A percentile compares a stretch with the other conserved stretches of the same genome.
phyloP scores from a whole-genome alignment of 192 early-diverging fungal genomes.

The Coemansia sp. region DNA sequence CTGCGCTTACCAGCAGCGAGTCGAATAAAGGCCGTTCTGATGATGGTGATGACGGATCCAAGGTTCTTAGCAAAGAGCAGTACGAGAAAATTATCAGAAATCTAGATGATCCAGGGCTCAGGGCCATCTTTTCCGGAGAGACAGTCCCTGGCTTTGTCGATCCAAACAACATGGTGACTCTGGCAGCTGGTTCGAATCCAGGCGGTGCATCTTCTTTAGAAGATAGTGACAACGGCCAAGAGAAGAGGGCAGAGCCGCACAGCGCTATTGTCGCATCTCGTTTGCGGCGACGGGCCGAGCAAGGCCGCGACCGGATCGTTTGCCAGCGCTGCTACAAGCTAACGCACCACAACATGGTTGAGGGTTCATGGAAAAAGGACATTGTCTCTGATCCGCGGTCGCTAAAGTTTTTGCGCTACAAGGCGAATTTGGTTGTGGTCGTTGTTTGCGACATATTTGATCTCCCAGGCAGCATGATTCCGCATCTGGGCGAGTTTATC shows the following conservation, averaged over 20 bases:
- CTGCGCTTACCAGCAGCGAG: constrained; percentile 1
- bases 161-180: constrained; percentile 16
- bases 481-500: constrained; percentile 55
- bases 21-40: neutral
- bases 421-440: constrained; percentile 56
- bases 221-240: neutral
- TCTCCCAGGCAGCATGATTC: constrained; percentile 63
- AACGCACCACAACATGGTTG: constrained; percentile 56
- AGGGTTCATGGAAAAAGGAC: constrained; percentile 53
- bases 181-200: neutral
- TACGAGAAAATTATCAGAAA: constrained; percentile 31
- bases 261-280: constrained; percentile 17
- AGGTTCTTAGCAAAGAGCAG: constrained; percentile 47
- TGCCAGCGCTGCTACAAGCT: constrained; percentile 72
- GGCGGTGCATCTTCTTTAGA: neutral
- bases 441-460: constrained; percentile 68
- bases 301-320: constrained; percentile 50
- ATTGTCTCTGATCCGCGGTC: constrained; percentile 56
- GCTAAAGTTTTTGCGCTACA: constrained; percentile 59
- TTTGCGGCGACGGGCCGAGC: constrained; percentile 38
- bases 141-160: constrained; percentile 20
- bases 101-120: constrained; percentile 49
- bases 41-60: neutral
- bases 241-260: neutral
- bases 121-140: constrained; percentile 37